Evolutionary conservation across 2,329 filamentous ascomycete species (phyloP), one percentile per base, ranked within the genome.

Genomic region (Fusarium sp.): DNA sequence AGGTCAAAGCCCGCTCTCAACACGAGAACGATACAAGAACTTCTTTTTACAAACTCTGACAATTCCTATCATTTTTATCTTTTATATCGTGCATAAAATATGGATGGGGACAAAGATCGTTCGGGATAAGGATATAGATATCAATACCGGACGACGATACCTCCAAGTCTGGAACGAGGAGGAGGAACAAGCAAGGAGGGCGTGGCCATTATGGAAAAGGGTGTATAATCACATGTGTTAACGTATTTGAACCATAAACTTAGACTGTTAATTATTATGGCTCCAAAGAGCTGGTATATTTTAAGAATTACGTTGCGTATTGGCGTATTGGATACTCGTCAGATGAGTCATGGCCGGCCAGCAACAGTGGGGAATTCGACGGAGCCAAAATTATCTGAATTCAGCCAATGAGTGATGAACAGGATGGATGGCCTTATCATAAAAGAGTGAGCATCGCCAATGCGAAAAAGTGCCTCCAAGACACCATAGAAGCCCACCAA

Each of bases 71-170:
- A 87, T 93, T 23, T 67, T 89, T 8, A 66, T 84, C 13, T 92
- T 91, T 77, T 97, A 93, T 77, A 39, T 93, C 6, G 83, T 79
- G 0, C 95, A 97, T 79, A 97, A 97, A 80, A 15, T 95, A 18
- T 91, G 84, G 79, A 91, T 88, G 76, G 84, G 84, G 57, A 97
- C 94, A 2, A 82, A 84, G 5, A 83, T 93, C 54, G 85, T 97
- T 43, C 83, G 85, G 18, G 80, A 86, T 35, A 83, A 85, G 47
- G 91, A 96, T 66, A 97, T 98, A 89, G 94, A 98, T 80, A 81
- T 98, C 65, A 87, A 91, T 63, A 97, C 94, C 0, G 95, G 95
- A 2, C 88, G 93, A 37, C 85, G 94, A 28, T 93, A 97, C 75
- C 86, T 97, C 56, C 94, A 97, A 76, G 81, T 97, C 47, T 88